Conservation (phyloP, 805 yeast genomes). For the Yarrowia alimentaria region DNA sequence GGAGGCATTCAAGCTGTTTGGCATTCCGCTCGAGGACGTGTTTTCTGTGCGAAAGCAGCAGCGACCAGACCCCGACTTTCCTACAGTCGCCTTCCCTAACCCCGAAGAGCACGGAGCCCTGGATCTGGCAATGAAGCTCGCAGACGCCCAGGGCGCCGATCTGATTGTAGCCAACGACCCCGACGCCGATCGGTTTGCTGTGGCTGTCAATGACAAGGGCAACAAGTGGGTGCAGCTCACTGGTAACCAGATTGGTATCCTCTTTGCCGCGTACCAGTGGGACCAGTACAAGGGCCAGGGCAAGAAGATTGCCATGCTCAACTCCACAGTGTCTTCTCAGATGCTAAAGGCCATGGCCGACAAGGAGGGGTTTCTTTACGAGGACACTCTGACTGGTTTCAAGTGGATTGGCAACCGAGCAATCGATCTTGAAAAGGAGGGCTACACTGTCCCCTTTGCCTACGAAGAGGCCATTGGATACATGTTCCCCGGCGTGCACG, state of each 20-base stretch:
- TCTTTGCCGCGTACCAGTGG: slow-evolving; percentile 64
- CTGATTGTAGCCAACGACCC: slow-evolving; percentile 91
- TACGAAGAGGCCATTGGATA: slow-evolving; percentile 96
- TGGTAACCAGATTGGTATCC: slow-evolving; percentile 86
- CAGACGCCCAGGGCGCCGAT: slow-evolving; percentile 50
- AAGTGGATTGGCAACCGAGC: slow-evolving; percentile 97
- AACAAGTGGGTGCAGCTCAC: slow-evolving; percentile 70
- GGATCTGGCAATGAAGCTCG: slow-evolving; percentile 62
- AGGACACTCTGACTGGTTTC: slow-evolving; percentile 91
- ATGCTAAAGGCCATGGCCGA: slow-evolving; percentile 69
- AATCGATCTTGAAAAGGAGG: slow-evolving; percentile 61
- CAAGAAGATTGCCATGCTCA: slow-evolving; percentile 56
- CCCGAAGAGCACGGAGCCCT: slow-evolving; percentile 96
- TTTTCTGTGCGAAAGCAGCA: slow-evolving; percentile 61
- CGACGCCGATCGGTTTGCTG: slow-evolving; percentile 92
- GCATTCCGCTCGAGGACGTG: slow-evolving; percentile 39
- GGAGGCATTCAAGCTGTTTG: slow-evolving; percentile 43
- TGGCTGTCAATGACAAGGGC: slow-evolving; percentile 55
- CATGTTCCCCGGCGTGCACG: slow-evolving; percentile 81
- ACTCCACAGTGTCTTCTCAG: slow-evolving; percentile 91
- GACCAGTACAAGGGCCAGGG: slow-evolving; percentile 29
- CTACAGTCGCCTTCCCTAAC: slow-evolving; percentile 86
- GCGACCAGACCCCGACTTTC: slow-evolving; percentile 77
- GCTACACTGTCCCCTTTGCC: slow-evolving; percentile 77
- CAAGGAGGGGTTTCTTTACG: slow-evolving; percentile 56